These are phyloP conservation scores for Aspergillus pseudoterreus DNA, from an alignment of 2,329 filamentous ascomycete genomes.

Conservation along the genomic window DNA sequence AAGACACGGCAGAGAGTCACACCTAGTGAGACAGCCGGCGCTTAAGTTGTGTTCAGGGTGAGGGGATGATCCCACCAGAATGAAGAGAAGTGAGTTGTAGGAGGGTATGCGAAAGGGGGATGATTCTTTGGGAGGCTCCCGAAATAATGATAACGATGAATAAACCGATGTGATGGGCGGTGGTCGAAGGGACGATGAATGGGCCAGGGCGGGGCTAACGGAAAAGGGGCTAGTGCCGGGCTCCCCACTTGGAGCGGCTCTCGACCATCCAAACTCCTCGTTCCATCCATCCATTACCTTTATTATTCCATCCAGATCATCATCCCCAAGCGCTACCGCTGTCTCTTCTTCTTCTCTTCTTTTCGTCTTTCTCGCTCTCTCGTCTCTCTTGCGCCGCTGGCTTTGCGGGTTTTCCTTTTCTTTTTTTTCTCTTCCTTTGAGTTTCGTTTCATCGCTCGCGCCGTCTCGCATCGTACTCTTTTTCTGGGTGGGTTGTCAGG, in stretches of 20 bases:
- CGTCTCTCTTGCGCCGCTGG: background rate
- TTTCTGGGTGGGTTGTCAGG: no score
- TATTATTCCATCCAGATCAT: constrained; percentile 16
- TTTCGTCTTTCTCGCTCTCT: background rate
- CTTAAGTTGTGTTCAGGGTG: background rate
- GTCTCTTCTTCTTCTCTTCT: background rate
- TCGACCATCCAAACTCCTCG: constrained; percentile 24
- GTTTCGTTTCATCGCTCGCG: no score
- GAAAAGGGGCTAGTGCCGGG: constrained; percentile 12
- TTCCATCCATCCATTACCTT: constrained; percentile 10
- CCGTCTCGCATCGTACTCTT: no score
- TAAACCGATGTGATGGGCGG: no score
- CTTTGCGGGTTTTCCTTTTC: no score
- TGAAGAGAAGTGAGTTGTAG: background rate
- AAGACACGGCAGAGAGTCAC: background rate
- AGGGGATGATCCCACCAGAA: background rate
- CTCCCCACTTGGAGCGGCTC: constrained; percentile 24
- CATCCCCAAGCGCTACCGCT: constrained; percentile 1
- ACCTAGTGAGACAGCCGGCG: background rate
- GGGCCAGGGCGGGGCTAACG: constrained; percentile 11
- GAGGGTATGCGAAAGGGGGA: background rate
- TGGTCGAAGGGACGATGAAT: background rate
- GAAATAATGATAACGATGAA: background rate
- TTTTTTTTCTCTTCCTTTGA: no score
- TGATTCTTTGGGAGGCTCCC: background rate